phyloP scores from a whole-genome alignment of 768 basidiomycete species.

The Termitomyces sp. region DNA sequence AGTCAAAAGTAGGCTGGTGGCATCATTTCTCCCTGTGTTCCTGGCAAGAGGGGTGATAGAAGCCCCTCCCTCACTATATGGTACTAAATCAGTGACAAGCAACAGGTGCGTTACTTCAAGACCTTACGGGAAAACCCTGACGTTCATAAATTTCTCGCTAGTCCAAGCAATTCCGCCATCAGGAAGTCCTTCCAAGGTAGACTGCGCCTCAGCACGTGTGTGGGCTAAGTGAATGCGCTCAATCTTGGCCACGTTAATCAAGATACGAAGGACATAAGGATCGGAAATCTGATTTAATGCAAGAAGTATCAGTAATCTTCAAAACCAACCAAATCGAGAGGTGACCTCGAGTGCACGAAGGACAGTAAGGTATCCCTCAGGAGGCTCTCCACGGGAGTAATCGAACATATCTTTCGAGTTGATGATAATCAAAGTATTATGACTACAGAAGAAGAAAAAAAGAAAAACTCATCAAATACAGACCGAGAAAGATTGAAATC shows the following conservation, averaged over 20 bases:
- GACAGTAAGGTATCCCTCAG: slow-evolving; percentile 59
- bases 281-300: slow-evolving; percentile 79
- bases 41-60: slow-evolving; percentile 38
- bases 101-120: neutral
- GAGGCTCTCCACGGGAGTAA: slow-evolving; percentile 70
- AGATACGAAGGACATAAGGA: slow-evolving; percentile 68
- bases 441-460: too few species aligned
- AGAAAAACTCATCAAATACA: neutral
- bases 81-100: neutral
- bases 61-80: slow-evolving; percentile 63
- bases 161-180: slow-evolving; percentile 62
- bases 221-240: slow-evolving; percentile 68
- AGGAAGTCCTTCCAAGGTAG: slow-evolving; percentile 36
- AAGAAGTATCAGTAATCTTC: slow-evolving; percentile 1
- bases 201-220: slow-evolving; percentile 62
- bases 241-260: slow-evolving; percentile 73
- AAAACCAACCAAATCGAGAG: neutral
- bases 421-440: slow-evolving; percentile 52
- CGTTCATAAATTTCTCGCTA: slow-evolving; percentile 50
- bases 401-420: slow-evolving; percentile 79
- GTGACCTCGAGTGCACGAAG: slow-evolving; percentile 76
- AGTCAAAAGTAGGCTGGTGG: slow-evolving; percentile 47
- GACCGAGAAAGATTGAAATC: slow-evolving; percentile 7
- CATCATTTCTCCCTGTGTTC: slow-evolving; percentile 25
- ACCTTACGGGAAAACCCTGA: slow-evolving; percentile 63